Evolutionary conservation across 495 filamentous ascomycete species (phyloP).

Genomic region (Lophium mytilinum): DNA sequence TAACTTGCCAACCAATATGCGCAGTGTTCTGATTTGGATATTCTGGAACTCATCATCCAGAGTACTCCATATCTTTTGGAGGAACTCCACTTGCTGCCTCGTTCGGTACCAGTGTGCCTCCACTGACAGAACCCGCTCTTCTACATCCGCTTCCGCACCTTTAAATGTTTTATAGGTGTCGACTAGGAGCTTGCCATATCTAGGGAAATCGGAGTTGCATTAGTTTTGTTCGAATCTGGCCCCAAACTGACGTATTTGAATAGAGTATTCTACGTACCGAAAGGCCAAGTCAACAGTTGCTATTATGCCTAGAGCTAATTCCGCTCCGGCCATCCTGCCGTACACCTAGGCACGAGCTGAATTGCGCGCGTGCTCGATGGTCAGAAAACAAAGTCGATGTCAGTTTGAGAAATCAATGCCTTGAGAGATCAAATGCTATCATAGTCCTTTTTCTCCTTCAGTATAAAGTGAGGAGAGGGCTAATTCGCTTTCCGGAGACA

Average conservation of each 20-base stretch:
- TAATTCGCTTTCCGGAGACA: too few species aligned
- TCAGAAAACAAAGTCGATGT: too few species aligned
- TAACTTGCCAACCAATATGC: slow-evolving; percentile 30
- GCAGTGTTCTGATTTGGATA: slow-evolving; percentile 31
- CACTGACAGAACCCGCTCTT: slow-evolving; percentile 31
- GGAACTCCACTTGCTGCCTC: slow-evolving; percentile 32
- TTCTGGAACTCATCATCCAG: slow-evolving; percentile 34
- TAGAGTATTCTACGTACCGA: slow-evolving; percentile 17
- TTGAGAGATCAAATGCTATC: too few species aligned
- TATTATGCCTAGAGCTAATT: slow-evolving; percentile 21
- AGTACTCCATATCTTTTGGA: slow-evolving; percentile 26
- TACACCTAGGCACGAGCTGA: too few species aligned
- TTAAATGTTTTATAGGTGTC: slow-evolving; percentile 26
- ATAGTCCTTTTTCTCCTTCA: too few species aligned
- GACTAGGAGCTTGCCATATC: slow-evolving; percentile 30
- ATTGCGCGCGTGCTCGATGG: too few species aligned
- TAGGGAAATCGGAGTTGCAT: slow-evolving; percentile 5
- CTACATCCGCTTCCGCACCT: slow-evolving; percentile 25
- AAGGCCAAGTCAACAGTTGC: slow-evolving; percentile 25
- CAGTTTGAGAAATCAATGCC: too few species aligned
- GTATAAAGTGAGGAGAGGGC: too few species aligned
- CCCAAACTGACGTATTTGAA: too few species aligned
- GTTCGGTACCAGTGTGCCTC: slow-evolving; percentile 33
- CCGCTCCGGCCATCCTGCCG: slow-evolving; percentile 1
- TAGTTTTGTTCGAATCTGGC: too few species aligned